Evolutionary conservation across 768 basidiomycete species (phyloP), one percentile per base, ranked within the genome.

Genomic region (Amanita phalloides): DNA sequence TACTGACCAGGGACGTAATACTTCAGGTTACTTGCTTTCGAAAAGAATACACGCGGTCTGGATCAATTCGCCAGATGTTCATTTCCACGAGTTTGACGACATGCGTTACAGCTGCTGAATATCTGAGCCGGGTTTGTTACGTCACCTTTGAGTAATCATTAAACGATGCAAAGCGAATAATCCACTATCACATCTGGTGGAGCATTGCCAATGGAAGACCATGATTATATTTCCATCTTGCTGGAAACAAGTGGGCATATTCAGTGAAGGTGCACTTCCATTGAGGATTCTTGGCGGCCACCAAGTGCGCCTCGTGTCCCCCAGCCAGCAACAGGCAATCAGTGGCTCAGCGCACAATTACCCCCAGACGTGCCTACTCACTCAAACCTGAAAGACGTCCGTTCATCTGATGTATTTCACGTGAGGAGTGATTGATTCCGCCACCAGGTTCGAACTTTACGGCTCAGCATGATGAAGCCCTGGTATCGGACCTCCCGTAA

Each of bases 1-100:
- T 47, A 10, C 45, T 53, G 30, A 30, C 23, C 11, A 39, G 17
- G 33, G 45, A 53, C 52, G 52, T 53, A 53, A 53, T 47, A 20
- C 6, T 45, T 39, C n/a, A 48, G 45, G 35, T 39, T 53, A 37
- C 51, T 33, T 42, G 17, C 45, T 48, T 28, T 41, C 26, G n/a
- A 53, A 36, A 5, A 47, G 13, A 46, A 53, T 53, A 37, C 30
- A 30, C 30, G 30, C 30, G 30, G 8, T 9, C 30, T 30, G 4
- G 26, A 28, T 28, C 26, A 28, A 28, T 6, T 30, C 30, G 30
- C 28, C 28, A 6, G 28, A 28, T 28, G 30, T 9, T 6, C 26
- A 28, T 28, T 28, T 28, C 26, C 26, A 28, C 26, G 26, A 28
- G 26, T 45, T 21, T 10, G 10, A 33, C 44, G 37, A 52, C 51